Evolutionary conservation across 208 protist genomes (phyloP), one percentile per base, ranked within the genome.

Genomic region (Leishmania martiniquensis): DNA sequence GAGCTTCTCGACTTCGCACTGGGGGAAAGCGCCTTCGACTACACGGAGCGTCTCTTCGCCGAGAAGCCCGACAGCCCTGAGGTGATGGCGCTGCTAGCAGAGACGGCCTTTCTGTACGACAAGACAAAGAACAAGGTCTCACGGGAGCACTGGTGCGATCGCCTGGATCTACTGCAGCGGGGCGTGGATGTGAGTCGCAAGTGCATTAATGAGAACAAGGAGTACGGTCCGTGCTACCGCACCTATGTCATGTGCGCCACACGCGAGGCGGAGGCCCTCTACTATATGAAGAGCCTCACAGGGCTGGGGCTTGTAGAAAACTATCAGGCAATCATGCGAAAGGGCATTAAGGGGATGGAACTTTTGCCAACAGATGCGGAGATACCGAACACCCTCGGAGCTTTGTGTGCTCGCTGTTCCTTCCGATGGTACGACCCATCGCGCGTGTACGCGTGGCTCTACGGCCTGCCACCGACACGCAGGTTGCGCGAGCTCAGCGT

Each of bases 131-230:
- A 95, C 85, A 93, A 94, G 78, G 80, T 91, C 32, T 81, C 84
- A 32, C 85, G 93, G 20, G 89, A 90, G 67, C 93, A 97, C 82
- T 97, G 93, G 93, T 87, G 84, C 67, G 93, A 97, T 72, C 89
- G 93, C 10, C 82, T 97, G 34, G 93, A 97, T 68, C 87, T 97
- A 7, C 81, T 97, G 34, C 93, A 97, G 80, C 89, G 89, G 54
- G 93, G 88, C 54, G 89, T 97, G 22, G 93, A 97, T 71, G 91
- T 95, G n/a, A 97, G 90, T 78, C 88, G 91, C 57, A 95, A 95
- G 82, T 97, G 93, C 82, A 92, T 97, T 62, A 92, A 94, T 49
- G 91, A 97, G 76, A 89, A 97, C 82, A 88, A 84, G 20, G 82
- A 93, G 29, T 95, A 95, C 75, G 90, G 90, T 17, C 93, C 91